These are phyloP conservation scores for Diutina pseudorugosa DNA, from an alignment of 1,139 yeast species.

Conservation along the genomic window DNA sequence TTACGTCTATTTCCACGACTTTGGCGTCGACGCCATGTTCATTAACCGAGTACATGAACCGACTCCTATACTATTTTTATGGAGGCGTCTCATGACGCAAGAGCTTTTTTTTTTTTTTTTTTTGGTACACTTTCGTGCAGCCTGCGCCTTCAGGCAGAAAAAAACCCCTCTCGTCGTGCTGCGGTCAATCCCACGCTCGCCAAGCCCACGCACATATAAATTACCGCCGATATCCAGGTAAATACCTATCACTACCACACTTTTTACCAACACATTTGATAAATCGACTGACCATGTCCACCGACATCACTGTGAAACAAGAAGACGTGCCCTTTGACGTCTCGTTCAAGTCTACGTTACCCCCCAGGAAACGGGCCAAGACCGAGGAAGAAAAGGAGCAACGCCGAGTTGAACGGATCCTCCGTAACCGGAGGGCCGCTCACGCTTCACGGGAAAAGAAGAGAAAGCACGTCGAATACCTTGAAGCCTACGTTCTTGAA, in stretches of 20 bases:
- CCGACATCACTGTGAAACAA: constrained; percentile 1
- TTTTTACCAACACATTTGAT: not conserved
- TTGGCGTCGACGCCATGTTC: not conserved
- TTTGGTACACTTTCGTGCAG: not conserved
- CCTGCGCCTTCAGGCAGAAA: not conserved
- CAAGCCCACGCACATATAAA: not conserved
- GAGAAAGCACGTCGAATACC: constrained; percentile 78
- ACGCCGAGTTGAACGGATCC: constrained; percentile 81
- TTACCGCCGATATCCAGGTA: not conserved
- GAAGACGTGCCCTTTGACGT: constrained; percentile 8
- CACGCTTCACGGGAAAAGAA: constrained; percentile 96
- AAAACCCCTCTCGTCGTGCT: constrained; percentile 1
- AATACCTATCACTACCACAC: not conserved
- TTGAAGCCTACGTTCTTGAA: constrained; percentile 52
- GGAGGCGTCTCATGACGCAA: not conserved
- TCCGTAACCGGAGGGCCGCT: constrained; percentile 93
- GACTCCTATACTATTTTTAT: not conserved
- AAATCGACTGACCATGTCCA: not conserved
- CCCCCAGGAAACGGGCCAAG: constrained; percentile 94
- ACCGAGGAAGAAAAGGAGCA: constrained; percentile 96
- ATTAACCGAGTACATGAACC: not conserved
- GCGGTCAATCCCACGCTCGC: not conserved
- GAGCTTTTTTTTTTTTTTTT: not conserved
- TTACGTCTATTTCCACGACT: not conserved
- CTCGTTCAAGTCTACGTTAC: constrained; percentile 40